Conservation (phyloP, 192 early-diverging fungal species). For the Backusella mclennaniae region DNA sequence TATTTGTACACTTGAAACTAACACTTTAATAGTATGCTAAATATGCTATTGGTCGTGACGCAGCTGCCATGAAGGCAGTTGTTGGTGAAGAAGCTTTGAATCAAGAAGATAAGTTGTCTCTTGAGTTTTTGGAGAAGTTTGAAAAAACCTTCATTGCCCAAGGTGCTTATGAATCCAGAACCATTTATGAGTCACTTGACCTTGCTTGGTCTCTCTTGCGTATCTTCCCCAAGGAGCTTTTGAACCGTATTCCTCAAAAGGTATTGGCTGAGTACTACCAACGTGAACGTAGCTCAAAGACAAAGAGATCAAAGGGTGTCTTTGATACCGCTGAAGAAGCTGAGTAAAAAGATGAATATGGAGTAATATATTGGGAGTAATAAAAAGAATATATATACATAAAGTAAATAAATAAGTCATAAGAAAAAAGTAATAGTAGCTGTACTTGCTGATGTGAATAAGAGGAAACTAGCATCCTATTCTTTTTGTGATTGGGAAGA, state of each 20-base stretch:
- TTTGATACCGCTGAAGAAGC: conserved; percentile 37
- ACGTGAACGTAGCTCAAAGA: conserved; percentile 58
- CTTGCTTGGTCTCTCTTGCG: conserved; percentile 96
- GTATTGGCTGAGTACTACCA: conserved; percentile 93
- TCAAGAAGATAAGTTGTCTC: conserved; percentile 94
- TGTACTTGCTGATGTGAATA: no score
- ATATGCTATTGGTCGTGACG: conserved; percentile 98
- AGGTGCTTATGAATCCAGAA: conserved; percentile 94
- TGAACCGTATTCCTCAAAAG: conserved; percentile 98
- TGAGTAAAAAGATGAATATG: neutral
- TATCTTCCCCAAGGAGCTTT: conserved; percentile 99
- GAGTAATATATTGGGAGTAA: neutral
- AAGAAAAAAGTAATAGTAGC: neutral
- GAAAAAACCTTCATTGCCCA: conserved; percentile 97
- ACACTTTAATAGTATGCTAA: conserved; percentile 77
- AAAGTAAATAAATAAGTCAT: neutral
- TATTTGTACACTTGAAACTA: neutral
- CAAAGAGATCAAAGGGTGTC: conserved; percentile 46
- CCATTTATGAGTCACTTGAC: conserved; percentile 96
- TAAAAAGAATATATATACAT: conserved; percentile 5
- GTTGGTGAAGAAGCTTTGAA: conserved; percentile 99
- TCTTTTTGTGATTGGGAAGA: no score
- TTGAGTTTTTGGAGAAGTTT: conserved; percentile 99
- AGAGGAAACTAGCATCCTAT: no score
- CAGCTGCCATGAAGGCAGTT: conserved; percentile 99